phyloP scores from a whole-genome alignment of 2,329 filamentous ascomycete genomes.

The Colletotrichum coccodes region DNA sequence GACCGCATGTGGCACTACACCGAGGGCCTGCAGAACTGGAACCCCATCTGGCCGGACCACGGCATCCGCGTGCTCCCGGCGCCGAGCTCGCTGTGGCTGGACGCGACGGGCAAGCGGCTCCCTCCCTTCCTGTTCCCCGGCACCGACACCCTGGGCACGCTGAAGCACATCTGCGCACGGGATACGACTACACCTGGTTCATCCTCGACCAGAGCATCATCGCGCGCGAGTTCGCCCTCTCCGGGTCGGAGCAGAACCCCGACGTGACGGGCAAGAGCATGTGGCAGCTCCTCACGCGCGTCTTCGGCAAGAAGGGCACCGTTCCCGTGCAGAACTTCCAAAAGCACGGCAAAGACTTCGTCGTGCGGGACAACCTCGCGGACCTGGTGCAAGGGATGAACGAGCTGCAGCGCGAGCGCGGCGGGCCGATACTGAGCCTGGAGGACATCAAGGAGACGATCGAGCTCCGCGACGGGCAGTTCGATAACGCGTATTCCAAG shows the following conservation, averaged over 20 bases:
- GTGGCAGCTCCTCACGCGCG: constrained; percentile 60
- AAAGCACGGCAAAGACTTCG: constrained; percentile 68
- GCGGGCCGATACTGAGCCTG: constrained; percentile 59
- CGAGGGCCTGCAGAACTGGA: constrained; percentile 70
- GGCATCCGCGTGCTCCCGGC: constrained; percentile 70
- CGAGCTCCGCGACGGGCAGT: constrained; percentile 64
- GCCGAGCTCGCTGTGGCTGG: constrained; percentile 71
- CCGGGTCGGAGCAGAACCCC: constrained; percentile 72
- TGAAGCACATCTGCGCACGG: constrained; percentile 69
- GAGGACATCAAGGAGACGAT: constrained; percentile 57
- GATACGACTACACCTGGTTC: constrained; percentile 73
- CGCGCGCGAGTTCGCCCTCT: constrained; percentile 70
- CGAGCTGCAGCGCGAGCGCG: constrained; percentile 56
- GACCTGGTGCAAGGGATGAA: constrained; percentile 70
- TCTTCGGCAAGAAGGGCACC: constrained; percentile 64
- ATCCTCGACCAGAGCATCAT: constrained; percentile 68
- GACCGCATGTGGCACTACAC: constrained; percentile 77
- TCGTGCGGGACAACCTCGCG: constrained; percentile 65
- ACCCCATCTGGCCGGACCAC: constrained; percentile 69
- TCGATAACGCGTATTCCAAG: constrained; percentile 66
- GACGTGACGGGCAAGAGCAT: constrained; percentile 68
- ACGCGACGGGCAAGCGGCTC: constrained; percentile 67
- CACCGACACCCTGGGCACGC: constrained; percentile 65
- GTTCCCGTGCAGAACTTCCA: constrained; percentile 67
- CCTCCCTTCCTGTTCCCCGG: constrained; percentile 68